phyloP scores from a whole-genome alignment of 2,329 filamentous ascomycete species.

The Neonectria hederae region DNA sequence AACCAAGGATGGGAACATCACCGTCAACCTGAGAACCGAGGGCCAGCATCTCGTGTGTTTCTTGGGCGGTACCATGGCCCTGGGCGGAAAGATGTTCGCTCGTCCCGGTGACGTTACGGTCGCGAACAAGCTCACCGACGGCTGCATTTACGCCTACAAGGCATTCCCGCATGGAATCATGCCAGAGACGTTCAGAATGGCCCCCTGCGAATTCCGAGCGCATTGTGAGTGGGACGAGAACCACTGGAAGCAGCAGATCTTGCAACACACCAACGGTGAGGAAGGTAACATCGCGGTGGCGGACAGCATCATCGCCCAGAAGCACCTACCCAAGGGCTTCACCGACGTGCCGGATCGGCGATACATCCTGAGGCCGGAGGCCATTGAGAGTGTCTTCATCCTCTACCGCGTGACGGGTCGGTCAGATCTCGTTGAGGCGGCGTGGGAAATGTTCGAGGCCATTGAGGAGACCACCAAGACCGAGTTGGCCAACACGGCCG shows the following conservation, averaged over 20 bases:
- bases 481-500: slow-evolving; percentile 58
- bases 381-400: slow-evolving; percentile 64
- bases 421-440: slow-evolving; percentile 56
- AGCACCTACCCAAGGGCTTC: slow-evolving; percentile 65
- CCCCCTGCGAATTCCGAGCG: slow-evolving; percentile 49
- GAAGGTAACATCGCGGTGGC: slow-evolving; percentile 33
- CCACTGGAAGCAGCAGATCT: slow-evolving; percentile 48
- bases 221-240: slow-evolving; percentile 50
- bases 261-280: slow-evolving; percentile 37
- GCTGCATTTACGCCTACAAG: slow-evolving; percentile 62
- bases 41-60: slow-evolving; percentile 61
- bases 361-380: slow-evolving; percentile 63
- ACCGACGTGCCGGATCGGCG: slow-evolving; percentile 62
- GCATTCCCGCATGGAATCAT: slow-evolving; percentile 60
- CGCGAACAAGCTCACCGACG: slow-evolving; percentile 57
- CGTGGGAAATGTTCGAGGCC: slow-evolving; percentile 64
- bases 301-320: slow-evolving; percentile 42
- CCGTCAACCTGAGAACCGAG: slow-evolving; percentile 44
- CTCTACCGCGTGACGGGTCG: slow-evolving; percentile 63
- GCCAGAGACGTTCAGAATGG: slow-evolving; percentile 59
- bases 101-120: slow-evolving; percentile 53
- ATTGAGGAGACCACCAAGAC: slow-evolving; percentile 59
- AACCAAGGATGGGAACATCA: slow-evolving; percentile 26
- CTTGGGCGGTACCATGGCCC: slow-evolving; percentile 60
- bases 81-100: slow-evolving; percentile 57